Evolutionary conservation across 192 early-diverging fungal genomes (phyloP), one percentile per base, ranked within the genome.

Genomic region (Entomortierella chlamydospora): DNA sequence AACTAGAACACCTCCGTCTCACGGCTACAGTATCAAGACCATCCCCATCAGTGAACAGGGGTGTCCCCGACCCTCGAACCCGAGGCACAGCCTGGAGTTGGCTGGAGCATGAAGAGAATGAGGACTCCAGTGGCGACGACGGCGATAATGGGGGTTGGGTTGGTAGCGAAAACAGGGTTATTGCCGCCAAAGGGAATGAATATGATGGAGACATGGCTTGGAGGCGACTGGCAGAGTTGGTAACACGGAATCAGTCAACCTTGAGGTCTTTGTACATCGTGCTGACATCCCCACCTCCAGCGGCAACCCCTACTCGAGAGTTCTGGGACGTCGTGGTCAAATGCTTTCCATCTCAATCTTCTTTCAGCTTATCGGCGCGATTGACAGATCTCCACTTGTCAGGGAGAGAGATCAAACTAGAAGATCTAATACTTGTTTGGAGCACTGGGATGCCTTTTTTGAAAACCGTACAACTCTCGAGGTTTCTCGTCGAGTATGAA

Each of bases 341-440:
- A 18, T 55, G 63, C 37, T 65, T 65, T 37, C 52, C 63, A 0
- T 51, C 45, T 5, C 42, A 39, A 23, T 29, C 33, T 2, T 22
- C 47, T 2, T 11, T 41, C 12, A 54, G 28, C 1, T 26, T 30
- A 9, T 65, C 63, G 3, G 30, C 61, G 13, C 51, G 34, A 11
- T 17, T 65, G 37, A 65, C 63, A 15, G 22, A 15, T 20, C 23
- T 65, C n/a, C 22, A 26, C 17, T 22, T 65, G 25, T 22, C 26
- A 7, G 63, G 63, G 0, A 50, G 63, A 33, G 63, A 65, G 52
- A 65, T 65, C 34, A 37, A 29, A 22, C 7, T 28, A 0, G 23
- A 17, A 12, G 52, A 65, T 42, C 25, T 65, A 22, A 37, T 65
- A 33, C 28, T 55, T 4, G 20, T 65, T 33, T 65, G 63, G 63